Conservation (phyloP, 805 yeast species). For the Scheffersomyces stipitis region DNA sequence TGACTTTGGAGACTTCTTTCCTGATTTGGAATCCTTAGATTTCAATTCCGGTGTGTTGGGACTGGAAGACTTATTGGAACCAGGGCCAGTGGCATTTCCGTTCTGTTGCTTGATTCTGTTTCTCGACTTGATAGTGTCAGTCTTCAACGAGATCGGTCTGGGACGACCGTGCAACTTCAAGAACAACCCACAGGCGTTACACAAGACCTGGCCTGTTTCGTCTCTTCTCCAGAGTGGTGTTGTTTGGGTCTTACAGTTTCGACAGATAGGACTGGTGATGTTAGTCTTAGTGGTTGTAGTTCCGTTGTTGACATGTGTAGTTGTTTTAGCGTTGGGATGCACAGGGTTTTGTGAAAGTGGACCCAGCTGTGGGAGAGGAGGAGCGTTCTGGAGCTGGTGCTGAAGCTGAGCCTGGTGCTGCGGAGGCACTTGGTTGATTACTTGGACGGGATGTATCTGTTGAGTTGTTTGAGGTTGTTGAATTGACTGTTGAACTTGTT, state of each 20-base stretch:
- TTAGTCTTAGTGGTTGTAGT: slow-evolving; percentile 65
- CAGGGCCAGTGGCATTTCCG: slow-evolving; percentile 4
- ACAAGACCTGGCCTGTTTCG: slow-evolving; percentile 81
- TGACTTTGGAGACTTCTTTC: slow-evolving; percentile 24
- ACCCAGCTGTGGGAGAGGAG: slow-evolving; percentile 4
- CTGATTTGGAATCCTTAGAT: slow-evolving; percentile 42
- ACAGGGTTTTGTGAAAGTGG: slow-evolving; percentile 27
- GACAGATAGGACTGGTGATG: slow-evolving; percentile 71
- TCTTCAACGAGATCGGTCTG: slow-evolving; percentile 85
- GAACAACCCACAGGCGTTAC: slow-evolving; percentile 93
- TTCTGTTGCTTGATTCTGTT: slow-evolving; percentile 68
- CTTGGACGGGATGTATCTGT: too few relatives aligned
- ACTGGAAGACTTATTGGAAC: slow-evolving; percentile 34
- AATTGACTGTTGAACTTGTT: too few relatives aligned
- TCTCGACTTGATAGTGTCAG: slow-evolving; percentile 89
- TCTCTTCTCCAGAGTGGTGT: slow-evolving; percentile 96
- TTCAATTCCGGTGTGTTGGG: slow-evolving; percentile 60
- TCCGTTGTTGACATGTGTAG: slow-evolving; percentile 57
- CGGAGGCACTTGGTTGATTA: too few relatives aligned
- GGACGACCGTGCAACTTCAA: slow-evolving; percentile 89
- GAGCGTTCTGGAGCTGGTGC: slow-evolving; percentile 2
- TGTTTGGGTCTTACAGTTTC: slow-evolving; percentile 87
- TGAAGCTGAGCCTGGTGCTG: background rate
- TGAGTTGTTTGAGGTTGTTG: slow-evolving; percentile 10
- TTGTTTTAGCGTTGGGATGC: slow-evolving; percentile 65